These are phyloP conservation scores for Eimeria maxima DNA, from an alignment of 169 alveolate genomes.

Conservation along the genomic window DNA sequence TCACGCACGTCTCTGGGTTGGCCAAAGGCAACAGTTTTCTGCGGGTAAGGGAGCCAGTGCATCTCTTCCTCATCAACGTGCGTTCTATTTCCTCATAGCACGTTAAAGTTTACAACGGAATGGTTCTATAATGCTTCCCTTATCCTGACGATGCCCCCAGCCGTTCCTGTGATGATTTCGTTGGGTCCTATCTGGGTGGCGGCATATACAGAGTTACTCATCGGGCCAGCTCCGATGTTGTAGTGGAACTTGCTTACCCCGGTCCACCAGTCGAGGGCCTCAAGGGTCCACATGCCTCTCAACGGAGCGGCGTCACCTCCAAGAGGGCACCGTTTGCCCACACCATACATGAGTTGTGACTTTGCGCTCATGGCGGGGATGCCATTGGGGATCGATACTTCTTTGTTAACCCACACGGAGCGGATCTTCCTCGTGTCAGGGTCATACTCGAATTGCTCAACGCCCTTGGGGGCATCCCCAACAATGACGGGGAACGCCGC, in stretches of 20 bases:
- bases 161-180: conserved; percentile 84
- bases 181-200: conserved; percentile 85
- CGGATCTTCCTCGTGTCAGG: conserved; percentile 72
- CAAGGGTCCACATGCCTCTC: conserved; percentile 86
- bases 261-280: conserved; percentile 86
- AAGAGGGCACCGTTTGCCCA: conserved; percentile 83
- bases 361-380: conserved; percentile 83
- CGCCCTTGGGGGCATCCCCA: conserved; percentile 85
- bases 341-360: conserved; percentile 83
- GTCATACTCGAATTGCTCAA: conserved; percentile 82
- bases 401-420: conserved; percentile 78
- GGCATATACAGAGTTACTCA: conserved; percentile 82
- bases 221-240: conserved; percentile 85
- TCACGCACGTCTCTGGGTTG: neutral
- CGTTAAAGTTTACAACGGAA: neutral
- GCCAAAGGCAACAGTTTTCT: neutral
- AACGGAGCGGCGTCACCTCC: conserved; percentile 83
- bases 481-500: conserved; percentile 82
- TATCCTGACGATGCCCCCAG: conserved; percentile 83
- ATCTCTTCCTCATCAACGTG: neutral
- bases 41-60: neutral
- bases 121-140: conserved; percentile 42
- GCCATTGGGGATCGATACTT: conserved; percentile 84
- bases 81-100: neutral
- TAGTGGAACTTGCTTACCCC: conserved; percentile 81